Base-by-base conservation (phyloP, 2,329 filamentous ascomycete genomes). In the Chrysoporthe puriensis region DNA sequence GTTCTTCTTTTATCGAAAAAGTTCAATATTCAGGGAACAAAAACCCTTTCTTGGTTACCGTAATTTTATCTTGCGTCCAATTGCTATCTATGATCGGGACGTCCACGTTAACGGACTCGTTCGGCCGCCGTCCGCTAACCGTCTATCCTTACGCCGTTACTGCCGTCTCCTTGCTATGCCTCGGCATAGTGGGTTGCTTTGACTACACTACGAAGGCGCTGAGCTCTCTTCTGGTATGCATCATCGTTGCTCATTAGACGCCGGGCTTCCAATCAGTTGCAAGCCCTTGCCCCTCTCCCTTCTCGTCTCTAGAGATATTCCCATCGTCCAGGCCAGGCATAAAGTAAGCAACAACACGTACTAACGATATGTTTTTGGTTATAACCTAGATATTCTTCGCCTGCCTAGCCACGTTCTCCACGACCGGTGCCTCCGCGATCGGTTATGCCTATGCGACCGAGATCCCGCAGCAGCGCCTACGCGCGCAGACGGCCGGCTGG, bases 401-500 rank as follows among this genome's bases (percentile, higher is more conserved):
- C 21, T 81, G 78, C 50, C 66, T 81, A 34, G 79, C 79, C 0
- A 81, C 79, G 0, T 79, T 81, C 56, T 78, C 78, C 2, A 81
- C 79, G 3, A 81, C 78, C 1, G 79, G 79, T 18, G 79, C 79
- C 6, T 79, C 78, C 0, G 79, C 79, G 4, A 81, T 81, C 44
- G 80, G 79, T 7, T 81, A 81, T 68, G 79, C 80, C 1, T 82
- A 81, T 57, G 78, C 79, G 0, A 77, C 79, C 8, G 80, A 81
- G 66, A 74, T 81, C 18, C 78, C 80, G 0, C 73, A 77, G 34
- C 80, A 81, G 70, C 77, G 79, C 2, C 74, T 81, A 3, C 77
- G 79, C 46, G 79, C 80, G 3, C 74, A 74, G 34, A 81, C 80
- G 4, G 77, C 78, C 0, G 78, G 73, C 1, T 81, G 76, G 76